Evolutionary conservation across 2,329 filamentous ascomycete species (phyloP).

Genomic region (Tolypocladium tropicale): DNA sequence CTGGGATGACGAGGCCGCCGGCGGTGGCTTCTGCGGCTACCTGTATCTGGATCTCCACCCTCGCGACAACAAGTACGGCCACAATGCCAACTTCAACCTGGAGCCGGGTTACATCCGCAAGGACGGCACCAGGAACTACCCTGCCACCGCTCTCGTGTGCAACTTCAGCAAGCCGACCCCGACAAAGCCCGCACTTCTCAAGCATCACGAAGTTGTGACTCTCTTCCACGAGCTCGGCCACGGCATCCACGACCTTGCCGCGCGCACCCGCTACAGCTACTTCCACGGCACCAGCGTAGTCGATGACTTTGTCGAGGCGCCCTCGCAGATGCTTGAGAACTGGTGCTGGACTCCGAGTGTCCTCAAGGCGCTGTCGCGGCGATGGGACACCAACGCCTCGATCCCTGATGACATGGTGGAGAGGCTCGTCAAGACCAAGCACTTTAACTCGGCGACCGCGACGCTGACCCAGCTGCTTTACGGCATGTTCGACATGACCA

Average conservation of each 20-base stretch:
- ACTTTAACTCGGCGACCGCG: conserved; percentile 71
- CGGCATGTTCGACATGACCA: conserved; percentile 74
- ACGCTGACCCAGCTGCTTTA: conserved; percentile 73
- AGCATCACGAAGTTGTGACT: conserved; percentile 75
- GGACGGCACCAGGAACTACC: conserved; percentile 63
- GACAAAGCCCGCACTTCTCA: conserved; percentile 67
- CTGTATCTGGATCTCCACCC: conserved; percentile 76
- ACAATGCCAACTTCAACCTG: conserved; percentile 77
- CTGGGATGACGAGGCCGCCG: conserved; percentile 66
- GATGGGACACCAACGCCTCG: conserved; percentile 59
- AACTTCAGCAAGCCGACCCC: conserved; percentile 75
- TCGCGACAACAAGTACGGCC: conserved; percentile 71
- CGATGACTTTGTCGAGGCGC: conserved; percentile 61
- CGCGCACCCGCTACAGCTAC: conserved; percentile 50
- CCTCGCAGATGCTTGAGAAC: conserved; percentile 65
- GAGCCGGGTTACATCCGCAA: conserved; percentile 59
- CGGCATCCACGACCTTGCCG: conserved; percentile 60
- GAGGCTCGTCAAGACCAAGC: conserved; percentile 65
- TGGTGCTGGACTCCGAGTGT: conserved; percentile 64
- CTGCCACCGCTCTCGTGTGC: conserved; percentile 71
- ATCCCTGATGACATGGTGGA: conserved; percentile 68
- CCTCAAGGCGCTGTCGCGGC: conserved; percentile 56
- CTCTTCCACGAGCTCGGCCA: conserved; percentile 71
- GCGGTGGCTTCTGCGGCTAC: conserved; percentile 67
- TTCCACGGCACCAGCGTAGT: conserved; percentile 60